phyloP scores from a whole-genome alignment of 768 basidiomycete genomes.

The Tremella fuciformis region DNA sequence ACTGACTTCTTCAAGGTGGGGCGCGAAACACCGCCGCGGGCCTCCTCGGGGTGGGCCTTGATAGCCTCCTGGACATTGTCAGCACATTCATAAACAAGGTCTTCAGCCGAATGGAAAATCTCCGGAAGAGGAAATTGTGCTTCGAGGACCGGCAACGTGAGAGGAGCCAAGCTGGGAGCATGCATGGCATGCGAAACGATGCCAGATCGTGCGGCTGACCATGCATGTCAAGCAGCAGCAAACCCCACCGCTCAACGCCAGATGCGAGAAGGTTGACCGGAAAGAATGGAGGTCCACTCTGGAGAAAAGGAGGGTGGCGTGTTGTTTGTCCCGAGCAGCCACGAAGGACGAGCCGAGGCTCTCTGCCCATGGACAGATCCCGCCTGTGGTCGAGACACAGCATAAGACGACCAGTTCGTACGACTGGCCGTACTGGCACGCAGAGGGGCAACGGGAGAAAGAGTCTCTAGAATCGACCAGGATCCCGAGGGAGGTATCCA shows the following conservation, averaged over 20 bases:
- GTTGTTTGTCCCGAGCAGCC: too few species aligned
- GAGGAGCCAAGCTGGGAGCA: not conserved
- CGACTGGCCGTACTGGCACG: not conserved
- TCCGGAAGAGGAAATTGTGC: constrained; percentile 33
- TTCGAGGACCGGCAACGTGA: not conserved
- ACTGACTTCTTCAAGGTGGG: constrained; percentile 75
- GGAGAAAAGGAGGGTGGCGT: too few species aligned
- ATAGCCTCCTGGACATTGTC: constrained; percentile 66
- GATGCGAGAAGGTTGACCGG: too few species aligned
- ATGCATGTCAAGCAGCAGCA: not conserved
- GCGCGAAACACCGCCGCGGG: constrained; percentile 71
- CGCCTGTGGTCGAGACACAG: too few species aligned
- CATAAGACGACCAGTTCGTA: not conserved
- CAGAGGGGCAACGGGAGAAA: too few species aligned
- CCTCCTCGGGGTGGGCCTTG: constrained; percentile 62
- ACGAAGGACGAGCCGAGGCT: too few species aligned
- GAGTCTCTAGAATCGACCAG: too few species aligned
- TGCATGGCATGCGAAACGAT: too few species aligned
- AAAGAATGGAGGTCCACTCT: too few species aligned
- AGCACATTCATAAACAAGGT: constrained; percentile 11
- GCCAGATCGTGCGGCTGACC: too few species aligned
- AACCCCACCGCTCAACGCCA: not conserved
- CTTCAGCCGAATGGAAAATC: not conserved
- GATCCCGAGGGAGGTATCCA: too few species aligned
- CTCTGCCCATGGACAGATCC: too few species aligned